Base-by-base conservation (phyloP, 2,329 filamentous ascomycete species). In the Lachnellula arida region DNA sequence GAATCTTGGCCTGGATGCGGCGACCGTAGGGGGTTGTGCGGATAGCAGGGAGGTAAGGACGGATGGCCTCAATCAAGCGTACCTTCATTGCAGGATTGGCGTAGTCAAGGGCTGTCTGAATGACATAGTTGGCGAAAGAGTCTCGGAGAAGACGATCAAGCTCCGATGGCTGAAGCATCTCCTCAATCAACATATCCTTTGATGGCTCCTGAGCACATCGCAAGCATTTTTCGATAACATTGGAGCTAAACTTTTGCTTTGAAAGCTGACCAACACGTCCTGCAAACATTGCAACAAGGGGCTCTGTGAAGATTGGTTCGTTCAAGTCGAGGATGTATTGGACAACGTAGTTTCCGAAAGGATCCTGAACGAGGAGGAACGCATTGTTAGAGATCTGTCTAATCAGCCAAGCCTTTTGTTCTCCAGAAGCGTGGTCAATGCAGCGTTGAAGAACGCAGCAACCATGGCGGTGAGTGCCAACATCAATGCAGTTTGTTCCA, bases 161-260 rank as follows among this genome's bases (percentile, higher is more conserved):
- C 74, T 96, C 91, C 56, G 80, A 80, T 3, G 86, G 81, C 55
- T 86, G 71, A 49, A 87, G 78, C 69, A 99, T 86, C 75, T 97
- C 94, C 37, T 88, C 83, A 56, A 97, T 87, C 74, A 99, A 86
- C 72, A 86, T 79, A 65, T 91, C 87, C 70, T 88, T 91, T 51
- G 88, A 88, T 9, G 81, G 77, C 23, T 84, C 78, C 58, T 88
- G 84, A 37, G 92, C 87, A 70, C 91, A 96, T 55, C 94, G 91
- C 57, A 97, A 77, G 67, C 89, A 92, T 73, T 99, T 99, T 77
- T 99, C 94, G 61, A 99, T 93, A 56, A 99, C 94, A 66, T 99
- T 99, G 68, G 94, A 97, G 76, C 91, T 97, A 77, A 99, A 99
- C 75, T 99, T 99, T 77, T 99, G 94, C 71, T 91, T 92, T 5